A percentile compares a stretch with the other conserved stretches of the same genome.
phyloP scores from a whole-genome alignment of 805 yeast species.

The Ogataea methylovora region DNA sequence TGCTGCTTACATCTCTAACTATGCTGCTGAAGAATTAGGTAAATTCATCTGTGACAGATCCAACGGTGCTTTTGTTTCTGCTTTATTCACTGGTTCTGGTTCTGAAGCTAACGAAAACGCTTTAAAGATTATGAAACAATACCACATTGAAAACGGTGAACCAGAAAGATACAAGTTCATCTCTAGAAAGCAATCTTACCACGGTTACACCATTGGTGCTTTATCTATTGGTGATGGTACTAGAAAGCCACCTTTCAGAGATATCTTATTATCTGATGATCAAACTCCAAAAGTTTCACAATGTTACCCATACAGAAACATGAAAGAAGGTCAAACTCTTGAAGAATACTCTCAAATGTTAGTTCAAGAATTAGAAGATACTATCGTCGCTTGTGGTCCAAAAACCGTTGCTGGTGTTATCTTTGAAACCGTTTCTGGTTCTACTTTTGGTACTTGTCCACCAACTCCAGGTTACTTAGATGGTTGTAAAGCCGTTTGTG shows the following conservation, averaged over 20 bases:
- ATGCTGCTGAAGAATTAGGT: conserved; percentile 34
- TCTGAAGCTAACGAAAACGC: conserved; percentile 78
- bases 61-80: conserved; percentile 29
- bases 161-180: conserved; percentile 32
- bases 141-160: conserved; percentile 34
- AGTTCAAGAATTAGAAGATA: conserved; percentile 33
- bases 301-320: conserved; percentile 26
- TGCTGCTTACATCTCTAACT: conserved; percentile 24
- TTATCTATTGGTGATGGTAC: conserved; percentile 31
- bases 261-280: conserved; percentile 15
- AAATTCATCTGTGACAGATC: conserved; percentile 34
- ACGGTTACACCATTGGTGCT: conserved; percentile 42
- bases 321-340: conserved; percentile 27
- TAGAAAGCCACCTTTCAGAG: conserved; percentile 27
- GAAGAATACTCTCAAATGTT: conserved; percentile 32
- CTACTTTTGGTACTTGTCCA: conserved; percentile 36
- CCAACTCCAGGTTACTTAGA: conserved; percentile 41
- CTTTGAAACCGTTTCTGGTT: conserved; percentile 41
- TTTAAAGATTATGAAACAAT: conserved; percentile 54
- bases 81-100: conserved; percentile 55
- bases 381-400: conserved; percentile 34
- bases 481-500: conserved; percentile 38
- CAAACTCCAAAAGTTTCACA: conserved; percentile 23
- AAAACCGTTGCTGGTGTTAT: conserved; percentile 34
- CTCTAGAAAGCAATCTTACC: conserved; percentile 37